Percentiles rank a stretch among this genome's conserved stretches.
These are phyloP conservation scores for Alternaria gaisen DNA, from an alignment of 2,329 filamentous ascomycete species.

Conservation along the genomic window DNA sequence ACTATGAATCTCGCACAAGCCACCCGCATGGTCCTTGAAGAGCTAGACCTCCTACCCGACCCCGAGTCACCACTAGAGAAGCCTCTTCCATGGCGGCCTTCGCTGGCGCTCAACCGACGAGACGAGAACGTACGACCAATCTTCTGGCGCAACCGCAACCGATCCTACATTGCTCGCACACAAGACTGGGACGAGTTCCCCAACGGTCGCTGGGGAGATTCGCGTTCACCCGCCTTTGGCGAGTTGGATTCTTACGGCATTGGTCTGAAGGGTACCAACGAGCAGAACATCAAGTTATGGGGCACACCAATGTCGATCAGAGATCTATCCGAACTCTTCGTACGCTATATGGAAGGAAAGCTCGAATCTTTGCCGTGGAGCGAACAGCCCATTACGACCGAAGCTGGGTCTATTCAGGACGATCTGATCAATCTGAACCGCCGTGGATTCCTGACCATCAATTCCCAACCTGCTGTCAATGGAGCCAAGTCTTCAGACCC, in stretches of 20 bases:
- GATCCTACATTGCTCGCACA: conserved; percentile 92
- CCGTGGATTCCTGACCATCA: conserved; percentile 90
- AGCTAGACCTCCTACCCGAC: conserved; percentile 82
- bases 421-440: conserved; percentile 84
- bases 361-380: conserved; percentile 92
- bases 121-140: conserved; percentile 97
- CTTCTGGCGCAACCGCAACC: conserved; percentile 97
- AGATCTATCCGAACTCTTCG: conserved; percentile 84
- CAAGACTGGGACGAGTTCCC: conserved; percentile 99
- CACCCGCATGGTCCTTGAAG: conserved; percentile 91
- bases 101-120: conserved; percentile 84
- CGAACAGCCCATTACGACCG: conserved; percentile 82
- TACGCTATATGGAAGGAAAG: conserved; percentile 82
- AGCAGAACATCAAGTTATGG: conserved; percentile 95
- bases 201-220: conserved; percentile 98
- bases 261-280: conserved; percentile 91
- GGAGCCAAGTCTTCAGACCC: conserved; percentile 87
- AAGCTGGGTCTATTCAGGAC: conserved; percentile 79
- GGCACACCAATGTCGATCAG: conserved; percentile 81
- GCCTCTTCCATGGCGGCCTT: conserved; percentile 95
- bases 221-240: conserved; percentile 93
- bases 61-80: conserved; percentile 82
- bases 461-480: conserved; percentile 95
- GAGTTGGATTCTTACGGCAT: conserved; percentile 95
- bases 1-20: conserved; percentile 98